These are phyloP conservation scores for Heritiera littoralis DNA, from an alignment of 345 rosid species.

Conservation along the genomic window DNA sequence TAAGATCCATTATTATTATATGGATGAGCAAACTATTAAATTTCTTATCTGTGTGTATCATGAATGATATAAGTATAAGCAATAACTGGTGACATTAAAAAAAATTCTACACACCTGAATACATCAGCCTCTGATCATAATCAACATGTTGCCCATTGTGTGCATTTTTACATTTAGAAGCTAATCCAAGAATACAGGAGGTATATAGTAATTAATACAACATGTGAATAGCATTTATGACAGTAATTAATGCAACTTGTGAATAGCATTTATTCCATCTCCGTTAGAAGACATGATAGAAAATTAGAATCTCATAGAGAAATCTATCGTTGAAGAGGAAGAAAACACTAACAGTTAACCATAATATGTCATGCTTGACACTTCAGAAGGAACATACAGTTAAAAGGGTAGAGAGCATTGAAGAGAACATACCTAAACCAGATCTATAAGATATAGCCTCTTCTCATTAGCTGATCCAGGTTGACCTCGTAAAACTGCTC, in stretches of 20 bases:
- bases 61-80: neutral
- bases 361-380: neutral
- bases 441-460: no score
- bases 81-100: neutral
- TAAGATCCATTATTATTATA: no score
- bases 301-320: conserved; percentile 10
- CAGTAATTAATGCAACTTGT: conserved; percentile 8
- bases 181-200: conserved; percentile 40
- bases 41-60: no score
- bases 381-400: no score
- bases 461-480: no score
- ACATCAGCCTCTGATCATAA: conserved; percentile 97
- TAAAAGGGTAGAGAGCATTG: no score
- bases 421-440: no score
- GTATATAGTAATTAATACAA: neutral
- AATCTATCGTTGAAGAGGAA: neutral
- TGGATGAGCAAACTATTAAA: no score
- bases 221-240: neutral
- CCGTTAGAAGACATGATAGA: conserved; percentile 2
- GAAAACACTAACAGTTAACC: neutral
- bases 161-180: conserved; percentile 81
- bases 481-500: conserved; percentile 48
- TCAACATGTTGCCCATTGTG: conserved; percentile 83
- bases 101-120: conserved; percentile 55
- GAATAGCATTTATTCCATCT: neutral